Evolutionary conservation across 139 green algal genomes (phyloP).

Genomic region (Chlamydomonas schloesseri): DNA sequence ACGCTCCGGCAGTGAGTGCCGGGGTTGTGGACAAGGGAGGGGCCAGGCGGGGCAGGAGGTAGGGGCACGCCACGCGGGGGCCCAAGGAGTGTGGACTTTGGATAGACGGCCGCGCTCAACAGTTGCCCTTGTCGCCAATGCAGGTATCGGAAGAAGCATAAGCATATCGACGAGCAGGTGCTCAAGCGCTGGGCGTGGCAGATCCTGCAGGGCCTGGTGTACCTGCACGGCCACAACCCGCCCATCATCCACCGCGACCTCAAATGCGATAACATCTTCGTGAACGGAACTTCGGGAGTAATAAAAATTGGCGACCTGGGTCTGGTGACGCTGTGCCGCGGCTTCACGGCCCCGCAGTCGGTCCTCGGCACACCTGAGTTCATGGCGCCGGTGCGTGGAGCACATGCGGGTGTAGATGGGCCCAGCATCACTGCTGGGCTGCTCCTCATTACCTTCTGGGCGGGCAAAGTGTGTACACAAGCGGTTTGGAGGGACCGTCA

Average conservation of each 20-base stretch:
- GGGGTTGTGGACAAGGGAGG: no score
- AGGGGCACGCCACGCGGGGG: neutral
- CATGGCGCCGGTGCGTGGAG: slow-evolving; percentile 39
- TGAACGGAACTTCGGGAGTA: slow-evolving; percentile 93
- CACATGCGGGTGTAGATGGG: no score
- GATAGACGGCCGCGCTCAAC: no score
- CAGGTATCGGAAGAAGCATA: slow-evolving; percentile 96
- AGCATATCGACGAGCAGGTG: slow-evolving; percentile 90
- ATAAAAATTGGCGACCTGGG: slow-evolving; percentile 99
- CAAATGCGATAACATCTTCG: slow-evolving; percentile 97
- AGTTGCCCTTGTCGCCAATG: no score
- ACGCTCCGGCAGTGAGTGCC: slow-evolving; percentile 93
- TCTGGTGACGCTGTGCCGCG: slow-evolving; percentile 93
- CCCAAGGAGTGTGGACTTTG: no score
- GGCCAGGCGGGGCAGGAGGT: no score
- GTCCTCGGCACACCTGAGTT: slow-evolving; percentile 80
- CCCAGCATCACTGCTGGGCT: no score
- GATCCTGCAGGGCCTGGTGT: slow-evolving; percentile 97
- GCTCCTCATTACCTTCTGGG: no score
- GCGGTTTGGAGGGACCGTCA: no score
- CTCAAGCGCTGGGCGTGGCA: slow-evolving; percentile 97
- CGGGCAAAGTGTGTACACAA: no score
- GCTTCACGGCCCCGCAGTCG: slow-evolving; percentile 88
- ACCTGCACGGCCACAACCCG: slow-evolving; percentile 93
- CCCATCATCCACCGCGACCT: slow-evolving; percentile 94